A percentile compares a stretch with the other conserved stretches of the same genome.
Evolutionary conservation across 495 filamentous ascomycete genomes (phyloP).

Genomic region (Penicillium samsonianum): DNA sequence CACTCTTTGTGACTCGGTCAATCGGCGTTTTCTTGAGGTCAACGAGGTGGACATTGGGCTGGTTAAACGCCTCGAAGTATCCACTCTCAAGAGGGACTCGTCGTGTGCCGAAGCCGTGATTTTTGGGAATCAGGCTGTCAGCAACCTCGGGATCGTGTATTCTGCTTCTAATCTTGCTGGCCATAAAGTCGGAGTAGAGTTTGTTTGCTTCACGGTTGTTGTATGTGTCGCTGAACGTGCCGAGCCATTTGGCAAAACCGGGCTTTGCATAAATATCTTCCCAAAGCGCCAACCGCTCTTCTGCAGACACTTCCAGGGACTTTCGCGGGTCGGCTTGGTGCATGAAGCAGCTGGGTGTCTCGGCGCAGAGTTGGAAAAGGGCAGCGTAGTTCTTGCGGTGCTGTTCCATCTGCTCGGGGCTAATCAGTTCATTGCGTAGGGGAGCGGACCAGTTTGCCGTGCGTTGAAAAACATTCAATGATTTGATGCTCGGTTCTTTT

Average conservation of each 20-base stretch:
- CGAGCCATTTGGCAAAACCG: conserved; percentile 33
- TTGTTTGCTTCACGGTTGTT: conserved; percentile 28
- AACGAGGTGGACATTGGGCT: conserved; percentile 36
- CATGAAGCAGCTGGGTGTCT: conserved; percentile 47
- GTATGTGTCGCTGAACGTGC: conserved; percentile 33
- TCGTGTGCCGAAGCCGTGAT: conserved; percentile 33
- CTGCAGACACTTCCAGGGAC: conserved; percentile 21
- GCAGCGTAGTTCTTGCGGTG: conserved; percentile 42
- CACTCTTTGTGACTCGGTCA: conserved; percentile 22
- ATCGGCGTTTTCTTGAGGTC: conserved; percentile 33
- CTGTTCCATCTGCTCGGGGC: conserved; percentile 45
- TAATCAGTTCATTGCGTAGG: conserved; percentile 48
- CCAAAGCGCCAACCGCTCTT: conserved; percentile 25
- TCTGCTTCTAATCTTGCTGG: conserved; percentile 29
- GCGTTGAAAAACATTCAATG: conserved; percentile 49
- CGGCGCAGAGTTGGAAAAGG: conserved; percentile 43
- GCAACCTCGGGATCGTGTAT: conserved; percentile 31
- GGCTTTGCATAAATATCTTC: conserved; percentile 32
- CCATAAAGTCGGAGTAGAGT: conserved; percentile 32
- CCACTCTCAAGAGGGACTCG: conserved; percentile 33
- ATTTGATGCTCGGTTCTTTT: conserved; percentile 23
- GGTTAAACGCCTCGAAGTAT: conserved; percentile 42
- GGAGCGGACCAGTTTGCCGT: conserved; percentile 46
- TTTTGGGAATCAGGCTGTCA: conserved; percentile 32
- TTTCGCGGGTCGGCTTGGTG: conserved; percentile 33